A percentile compares a stretch with the other conserved stretches of the same genome.
Evolutionary conservation across 805 yeast genomes (phyloP).

Genomic region (Metschnikowia aberdeeniae): DNA sequence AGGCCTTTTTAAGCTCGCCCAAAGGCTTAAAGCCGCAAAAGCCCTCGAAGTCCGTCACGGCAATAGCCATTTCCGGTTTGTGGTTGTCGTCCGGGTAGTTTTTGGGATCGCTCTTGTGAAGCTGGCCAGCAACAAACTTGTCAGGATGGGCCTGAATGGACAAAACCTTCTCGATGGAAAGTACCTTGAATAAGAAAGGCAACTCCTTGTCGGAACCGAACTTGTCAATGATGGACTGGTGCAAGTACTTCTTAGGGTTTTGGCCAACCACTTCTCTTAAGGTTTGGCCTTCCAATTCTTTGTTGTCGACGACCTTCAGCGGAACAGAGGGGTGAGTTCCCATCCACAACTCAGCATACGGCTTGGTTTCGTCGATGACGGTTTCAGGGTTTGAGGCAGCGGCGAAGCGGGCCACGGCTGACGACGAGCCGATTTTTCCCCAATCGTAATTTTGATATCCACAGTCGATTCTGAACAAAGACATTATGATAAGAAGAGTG

Average conservation of each 20-base stretch:
- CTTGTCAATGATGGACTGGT: conserved; percentile 52
- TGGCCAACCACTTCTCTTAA: conserved; percentile 64
- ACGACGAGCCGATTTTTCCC: conserved; percentile 72
- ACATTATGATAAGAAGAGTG: neutral
- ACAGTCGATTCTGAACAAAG: conserved; percentile 40
- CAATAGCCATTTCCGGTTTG: conserved; percentile 99
- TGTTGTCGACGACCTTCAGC: conserved; percentile 49
- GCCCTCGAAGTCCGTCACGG: conserved; percentile 93
- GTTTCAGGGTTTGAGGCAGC: conserved; percentile 60
- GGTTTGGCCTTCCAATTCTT: conserved; percentile 39
- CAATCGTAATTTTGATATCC: conserved; percentile 81
- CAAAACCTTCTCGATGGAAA: conserved; percentile 88
- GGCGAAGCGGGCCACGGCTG: conserved; percentile 90
- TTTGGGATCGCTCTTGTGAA: conserved; percentile 80
- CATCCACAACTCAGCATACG: conserved; percentile 99
- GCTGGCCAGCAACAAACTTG: conserved; percentile 69
- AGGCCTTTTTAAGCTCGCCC: conserved; percentile 63
- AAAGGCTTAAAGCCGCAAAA: conserved; percentile 97
- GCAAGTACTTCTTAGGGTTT: conserved; percentile 58
- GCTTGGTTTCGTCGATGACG: conserved; percentile 64
- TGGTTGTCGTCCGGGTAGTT: conserved; percentile 98
- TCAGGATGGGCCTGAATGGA: conserved; percentile 98
- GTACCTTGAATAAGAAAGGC: conserved; percentile 91
- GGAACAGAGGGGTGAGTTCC: conserved; percentile 96
- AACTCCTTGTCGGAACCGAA: conserved; percentile 69